Percentiles rank a stretch among this genome's conserved stretches.
phyloP scores from a whole-genome alignment of 805 yeast genomes.

The Metschnikowia arizonensis region DNA sequence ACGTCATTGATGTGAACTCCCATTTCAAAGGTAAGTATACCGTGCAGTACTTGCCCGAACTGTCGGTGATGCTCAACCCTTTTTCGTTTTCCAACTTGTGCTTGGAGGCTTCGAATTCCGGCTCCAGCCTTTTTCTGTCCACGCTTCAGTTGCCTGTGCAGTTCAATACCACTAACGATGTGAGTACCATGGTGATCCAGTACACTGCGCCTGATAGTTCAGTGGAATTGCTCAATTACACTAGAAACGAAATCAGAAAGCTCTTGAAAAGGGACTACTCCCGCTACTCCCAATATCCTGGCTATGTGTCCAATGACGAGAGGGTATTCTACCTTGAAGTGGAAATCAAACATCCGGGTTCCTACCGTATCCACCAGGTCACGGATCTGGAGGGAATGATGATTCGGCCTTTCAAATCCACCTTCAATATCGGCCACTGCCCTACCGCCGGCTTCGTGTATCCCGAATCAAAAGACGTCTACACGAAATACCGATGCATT shows the following conservation, averaged over 20 bases:
- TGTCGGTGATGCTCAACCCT: constrained; percentile 81
- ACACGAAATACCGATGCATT: constrained; percentile 52
- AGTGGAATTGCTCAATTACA: constrained; percentile 47
- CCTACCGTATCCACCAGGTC: constrained; percentile 67
- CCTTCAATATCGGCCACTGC: constrained; percentile 66
- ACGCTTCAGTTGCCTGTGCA: constrained; percentile 59
- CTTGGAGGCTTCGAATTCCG: constrained; percentile 36
- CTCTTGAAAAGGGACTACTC: constrained; percentile 28
- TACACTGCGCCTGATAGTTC: constrained; percentile 54
- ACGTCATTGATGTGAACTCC: constrained; percentile 43
- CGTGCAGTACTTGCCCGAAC: constrained; percentile 85
- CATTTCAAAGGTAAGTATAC: constrained; percentile 86
- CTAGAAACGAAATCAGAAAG: constrained; percentile 51
- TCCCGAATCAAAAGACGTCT: constrained; percentile 24
- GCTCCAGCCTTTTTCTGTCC: constrained; percentile 16
- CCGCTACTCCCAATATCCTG: constrained; percentile 25
- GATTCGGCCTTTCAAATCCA: constrained; percentile 57
- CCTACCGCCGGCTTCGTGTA: constrained; percentile 61
- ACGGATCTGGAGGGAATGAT: constrained; percentile 59
- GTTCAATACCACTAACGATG: constrained; percentile 72
- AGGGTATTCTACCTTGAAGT: constrained; percentile 57
- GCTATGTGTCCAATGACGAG: constrained; percentile 27
- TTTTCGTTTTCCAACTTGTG: constrained; percentile 59
- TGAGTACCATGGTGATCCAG: constrained; percentile 63
- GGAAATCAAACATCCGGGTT: constrained; percentile 67